Evolutionary conservation across 169 alveolate species (phyloP).

Genomic region (Toxoplasma gondii): DNA sequence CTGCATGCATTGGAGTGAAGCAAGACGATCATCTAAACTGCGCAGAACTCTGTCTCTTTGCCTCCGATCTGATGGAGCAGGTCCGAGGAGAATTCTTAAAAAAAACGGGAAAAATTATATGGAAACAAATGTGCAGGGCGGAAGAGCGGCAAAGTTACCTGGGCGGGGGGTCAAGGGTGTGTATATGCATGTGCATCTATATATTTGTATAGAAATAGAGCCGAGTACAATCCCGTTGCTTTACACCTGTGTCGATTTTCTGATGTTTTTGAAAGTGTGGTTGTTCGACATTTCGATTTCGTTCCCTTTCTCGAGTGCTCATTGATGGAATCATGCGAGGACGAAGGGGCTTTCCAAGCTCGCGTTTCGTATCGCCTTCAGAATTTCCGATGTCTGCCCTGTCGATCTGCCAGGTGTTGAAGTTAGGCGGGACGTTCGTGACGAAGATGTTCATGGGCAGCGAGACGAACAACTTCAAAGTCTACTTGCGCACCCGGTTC

Average conservation of each 20-base stretch:
- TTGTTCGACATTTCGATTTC: no score
- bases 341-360: no score
- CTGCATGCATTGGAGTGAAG: conserved; percentile 67
- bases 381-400: no score
- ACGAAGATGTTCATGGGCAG: conserved; percentile 70
- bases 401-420: conserved; percentile 43
- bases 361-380: no score
- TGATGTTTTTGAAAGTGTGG: no score
- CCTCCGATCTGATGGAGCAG: conserved; percentile 70
- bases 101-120: no score
- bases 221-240: no score
- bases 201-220: no score
- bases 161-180: no score
- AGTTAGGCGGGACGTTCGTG: conserved; percentile 66
- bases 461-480: conserved; percentile 64
- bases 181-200: neutral
- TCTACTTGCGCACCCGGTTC: conserved; percentile 65
- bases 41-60: conserved; percentile 67
- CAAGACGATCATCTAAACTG: conserved; percentile 73
- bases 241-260: no score
- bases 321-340: no score
- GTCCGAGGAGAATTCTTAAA: conserved; percentile 37
- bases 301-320: no score
- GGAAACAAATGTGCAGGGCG: neutral
- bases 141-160: neutral